Percentiles rank a stretch among this genome's conserved stretches.
phyloP scores from a whole-genome alignment of 1,284 basidiomycete genomes.

The Agaricales sp. region DNA sequence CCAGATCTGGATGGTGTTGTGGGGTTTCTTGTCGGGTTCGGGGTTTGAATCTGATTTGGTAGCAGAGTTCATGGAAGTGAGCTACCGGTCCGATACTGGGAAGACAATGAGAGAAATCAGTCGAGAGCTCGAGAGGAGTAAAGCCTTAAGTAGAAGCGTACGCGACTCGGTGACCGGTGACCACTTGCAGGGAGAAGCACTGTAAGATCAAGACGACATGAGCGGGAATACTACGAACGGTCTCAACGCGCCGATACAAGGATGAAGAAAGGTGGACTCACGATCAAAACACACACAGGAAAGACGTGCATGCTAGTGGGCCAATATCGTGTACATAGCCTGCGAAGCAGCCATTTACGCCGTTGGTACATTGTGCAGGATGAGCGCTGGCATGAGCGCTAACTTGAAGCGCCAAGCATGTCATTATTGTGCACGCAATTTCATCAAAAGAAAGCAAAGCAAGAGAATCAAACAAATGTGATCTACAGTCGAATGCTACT shows the following conservation, averaged over 20 bases:
- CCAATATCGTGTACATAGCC: slow-evolving; percentile 56
- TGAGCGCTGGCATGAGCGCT: no score
- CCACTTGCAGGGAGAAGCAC: slow-evolving; percentile 57
- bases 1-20: slow-evolving; percentile 70
- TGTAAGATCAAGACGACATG: slow-evolving; percentile 14
- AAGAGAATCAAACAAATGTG: no score
- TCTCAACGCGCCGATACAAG: no score
- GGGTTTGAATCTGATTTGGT: slow-evolving; percentile 46
- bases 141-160: slow-evolving; percentile 18
- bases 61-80: slow-evolving; percentile 61
- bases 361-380: no score
- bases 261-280: slow-evolving; percentile 21
- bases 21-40: slow-evolving; percentile 46
- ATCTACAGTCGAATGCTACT: no score
- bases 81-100: slow-evolving; percentile 61
- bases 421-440: no score
- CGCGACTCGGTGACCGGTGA: slow-evolving; percentile 50
- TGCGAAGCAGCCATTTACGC: no score
- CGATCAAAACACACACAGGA: slow-evolving; percentile 67
- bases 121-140: slow-evolving; percentile 10
- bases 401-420: no score
- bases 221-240: slow-evolving; percentile 2
- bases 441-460: no score
- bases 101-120: slow-evolving; percentile 9
- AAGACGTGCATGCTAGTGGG: slow-evolving; percentile 49